phyloP scores from a whole-genome alignment of 495 filamentous ascomycete genomes.

The Cladorrhinum samala region DNA sequence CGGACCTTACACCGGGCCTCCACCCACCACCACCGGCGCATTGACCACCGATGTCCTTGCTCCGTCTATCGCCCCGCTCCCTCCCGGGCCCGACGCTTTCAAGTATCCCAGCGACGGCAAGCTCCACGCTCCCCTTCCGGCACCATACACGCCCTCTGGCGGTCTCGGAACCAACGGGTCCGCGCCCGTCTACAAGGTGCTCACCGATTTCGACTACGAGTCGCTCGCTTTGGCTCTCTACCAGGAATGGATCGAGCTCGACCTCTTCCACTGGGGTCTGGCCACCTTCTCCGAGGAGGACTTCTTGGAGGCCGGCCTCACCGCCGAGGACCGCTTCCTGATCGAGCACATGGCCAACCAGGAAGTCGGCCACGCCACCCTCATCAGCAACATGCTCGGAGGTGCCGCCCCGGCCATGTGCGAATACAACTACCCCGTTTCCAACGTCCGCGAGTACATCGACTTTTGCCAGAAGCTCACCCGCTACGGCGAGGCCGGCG shows the following conservation, averaged over 20 bases:
- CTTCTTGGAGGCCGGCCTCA: constrained; percentile 62
- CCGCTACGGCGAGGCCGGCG: constrained; percentile 73
- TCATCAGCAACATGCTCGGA: constrained; percentile 78
- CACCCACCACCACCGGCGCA: constrained; percentile 54
- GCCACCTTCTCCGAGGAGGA: constrained; percentile 63
- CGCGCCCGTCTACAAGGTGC: constrained; percentile 62
- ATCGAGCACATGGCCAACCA: constrained; percentile 84
- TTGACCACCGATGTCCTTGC: constrained; percentile 44
- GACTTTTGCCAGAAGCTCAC: constrained; percentile 87
- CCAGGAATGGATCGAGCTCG: constrained; percentile 84
- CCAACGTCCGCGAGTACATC: constrained; percentile 69
- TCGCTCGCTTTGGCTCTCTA: constrained; percentile 66
- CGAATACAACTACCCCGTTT: constrained; percentile 76
- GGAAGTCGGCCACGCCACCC: constrained; percentile 72
- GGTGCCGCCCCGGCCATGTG: constrained; percentile 66
- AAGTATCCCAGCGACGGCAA: constrained; percentile 66
- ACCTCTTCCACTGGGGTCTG: constrained; percentile 78
- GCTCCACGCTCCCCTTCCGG: constrained; percentile 57
- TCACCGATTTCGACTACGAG: constrained; percentile 71
- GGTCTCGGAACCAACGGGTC: constrained; percentile 77
- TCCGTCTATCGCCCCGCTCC: constrained; percentile 42
- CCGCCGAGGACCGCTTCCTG: constrained; percentile 59
- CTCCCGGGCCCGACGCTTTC: constrained; percentile 45
- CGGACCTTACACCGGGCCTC: constrained; percentile 52
- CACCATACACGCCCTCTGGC: constrained; percentile 67